Evolutionary conservation across 2,329 filamentous ascomycete genomes (phyloP).

Genomic region (Elsinoe batatas): DNA sequence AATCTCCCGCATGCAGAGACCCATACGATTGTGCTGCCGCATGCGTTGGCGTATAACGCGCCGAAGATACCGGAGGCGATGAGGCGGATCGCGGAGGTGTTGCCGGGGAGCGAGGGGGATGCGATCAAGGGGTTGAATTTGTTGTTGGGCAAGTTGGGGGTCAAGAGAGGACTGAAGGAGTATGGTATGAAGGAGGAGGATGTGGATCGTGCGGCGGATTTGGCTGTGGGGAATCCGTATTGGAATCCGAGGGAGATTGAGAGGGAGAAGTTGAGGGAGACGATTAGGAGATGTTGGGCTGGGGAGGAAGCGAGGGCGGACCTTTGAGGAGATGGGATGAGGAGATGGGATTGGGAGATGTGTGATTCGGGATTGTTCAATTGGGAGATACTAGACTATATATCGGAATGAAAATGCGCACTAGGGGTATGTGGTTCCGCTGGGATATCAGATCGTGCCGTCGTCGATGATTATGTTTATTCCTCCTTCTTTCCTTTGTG

Average conservation of each 20-base stretch:
- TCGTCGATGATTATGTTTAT: constrained; percentile 2
- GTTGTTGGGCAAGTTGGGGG: constrained; percentile 43
- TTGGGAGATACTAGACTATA: background rate
- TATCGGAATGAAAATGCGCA: background rate
- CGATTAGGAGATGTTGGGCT: constrained; percentile 51
- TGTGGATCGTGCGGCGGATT: constrained; percentile 50
- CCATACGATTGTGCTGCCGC: constrained; percentile 53
- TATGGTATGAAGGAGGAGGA: constrained; percentile 52
- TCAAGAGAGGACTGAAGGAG: constrained; percentile 44
- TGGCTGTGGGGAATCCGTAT: constrained; percentile 49
- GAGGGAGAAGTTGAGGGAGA: constrained; percentile 42
- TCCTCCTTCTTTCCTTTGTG: background rate
- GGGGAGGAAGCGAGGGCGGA: constrained; percentile 48
- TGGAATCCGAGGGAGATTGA: constrained; percentile 50
- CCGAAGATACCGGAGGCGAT: constrained; percentile 45
- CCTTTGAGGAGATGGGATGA: constrained; percentile 24
- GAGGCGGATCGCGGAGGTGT: constrained; percentile 41
- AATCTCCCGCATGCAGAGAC: constrained; percentile 56
- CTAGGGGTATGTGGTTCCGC: constrained; percentile 1
- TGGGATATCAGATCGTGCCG: constrained; percentile 7
- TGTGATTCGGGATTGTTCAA: background rate
- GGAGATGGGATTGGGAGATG: background rate
- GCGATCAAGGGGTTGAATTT: constrained; percentile 49
- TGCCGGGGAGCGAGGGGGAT: constrained; percentile 50
- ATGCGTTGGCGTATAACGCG: constrained; percentile 54